Evolutionary conservation across 306 rosid genomes (phyloP).

Genomic region (Casuarina glauca): DNA sequence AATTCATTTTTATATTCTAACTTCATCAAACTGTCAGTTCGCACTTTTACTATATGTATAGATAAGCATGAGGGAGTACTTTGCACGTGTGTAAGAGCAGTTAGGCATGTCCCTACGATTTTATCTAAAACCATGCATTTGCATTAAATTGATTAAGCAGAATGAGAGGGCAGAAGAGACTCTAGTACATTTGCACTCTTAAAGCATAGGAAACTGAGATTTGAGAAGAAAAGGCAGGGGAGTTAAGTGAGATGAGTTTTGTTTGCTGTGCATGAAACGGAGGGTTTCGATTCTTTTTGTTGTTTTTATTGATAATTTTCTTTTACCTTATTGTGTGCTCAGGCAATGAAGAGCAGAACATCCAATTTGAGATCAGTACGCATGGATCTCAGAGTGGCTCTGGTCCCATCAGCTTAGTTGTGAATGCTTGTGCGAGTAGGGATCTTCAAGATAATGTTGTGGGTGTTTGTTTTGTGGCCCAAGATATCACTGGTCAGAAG

Average conservation of each 20-base stretch:
- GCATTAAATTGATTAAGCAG: slow-evolving; percentile 16
- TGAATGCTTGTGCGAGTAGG: slow-evolving; percentile 93
- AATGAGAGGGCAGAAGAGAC: not conserved
- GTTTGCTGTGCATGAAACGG: not conserved
- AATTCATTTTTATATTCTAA: not conserved
- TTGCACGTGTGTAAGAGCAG: slow-evolving; percentile 3
- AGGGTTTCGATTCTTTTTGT: slow-evolving; percentile 2
- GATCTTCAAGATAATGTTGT: slow-evolving; percentile 79
- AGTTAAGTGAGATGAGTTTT: slow-evolving; percentile 4
- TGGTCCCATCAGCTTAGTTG: slow-evolving; percentile 79
- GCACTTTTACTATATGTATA: slow-evolving; percentile 16
- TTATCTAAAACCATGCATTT: slow-evolving; percentile 11
- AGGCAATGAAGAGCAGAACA: slow-evolving; percentile 92
- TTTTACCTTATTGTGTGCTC: slow-evolving; percentile 31
- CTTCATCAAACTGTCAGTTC: not conserved
- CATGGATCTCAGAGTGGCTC: slow-evolving; percentile 60
- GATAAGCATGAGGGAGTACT: not conserved
- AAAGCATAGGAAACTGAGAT: not conserved
- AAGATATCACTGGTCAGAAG: slow-evolving; percentile 93
- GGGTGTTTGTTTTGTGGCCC: slow-evolving; percentile 96
- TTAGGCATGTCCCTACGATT: slow-evolving; percentile 14
- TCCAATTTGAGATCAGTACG: slow-evolving; percentile 88
- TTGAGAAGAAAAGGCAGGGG: slow-evolving; percentile 8
- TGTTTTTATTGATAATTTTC: slow-evolving; percentile 20
- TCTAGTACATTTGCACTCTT: slow-evolving; percentile 4